These are phyloP conservation scores for Nakaseomyces glabratus DNA, from an alignment of 1,139 yeast genomes.

Conservation along the genomic window DNA sequence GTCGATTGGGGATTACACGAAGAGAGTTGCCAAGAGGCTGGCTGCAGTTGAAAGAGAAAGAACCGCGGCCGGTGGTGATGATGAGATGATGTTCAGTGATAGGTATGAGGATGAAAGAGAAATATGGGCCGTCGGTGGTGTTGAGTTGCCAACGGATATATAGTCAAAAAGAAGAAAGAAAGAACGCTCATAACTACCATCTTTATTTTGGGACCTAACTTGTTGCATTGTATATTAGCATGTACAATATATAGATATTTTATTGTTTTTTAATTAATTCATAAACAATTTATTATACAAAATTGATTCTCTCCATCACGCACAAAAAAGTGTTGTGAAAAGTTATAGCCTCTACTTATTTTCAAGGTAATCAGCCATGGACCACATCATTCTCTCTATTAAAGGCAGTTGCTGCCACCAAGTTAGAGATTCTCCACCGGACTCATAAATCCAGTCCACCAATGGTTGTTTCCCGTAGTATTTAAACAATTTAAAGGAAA, in stretches of 20 bases:
- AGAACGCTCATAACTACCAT: no score
- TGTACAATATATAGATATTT: no score
- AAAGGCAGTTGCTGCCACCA: constrained; percentile 24
- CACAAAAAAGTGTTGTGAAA: no score
- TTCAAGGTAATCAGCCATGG: constrained; percentile 19
- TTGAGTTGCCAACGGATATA: constrained; percentile 33
- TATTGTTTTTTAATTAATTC: neutral
- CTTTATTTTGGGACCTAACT: no score
- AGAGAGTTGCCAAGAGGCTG: constrained; percentile 74
- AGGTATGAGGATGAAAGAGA: constrained; percentile 78
- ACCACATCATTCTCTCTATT: constrained; percentile 22
- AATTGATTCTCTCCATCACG: neutral
- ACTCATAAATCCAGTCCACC: neutral
- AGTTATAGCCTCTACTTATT: constrained; percentile 7
- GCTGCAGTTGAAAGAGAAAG: constrained; percentile 83
- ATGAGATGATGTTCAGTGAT: constrained; percentile 75
- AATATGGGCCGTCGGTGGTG: constrained; percentile 80
- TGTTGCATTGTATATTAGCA: no score
- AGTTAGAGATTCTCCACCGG: constrained; percentile 1
- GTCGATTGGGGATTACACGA: constrained; percentile 79
- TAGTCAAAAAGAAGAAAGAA: neutral
- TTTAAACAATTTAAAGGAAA: neutral
- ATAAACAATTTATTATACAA: no score
- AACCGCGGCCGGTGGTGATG: constrained; percentile 85
- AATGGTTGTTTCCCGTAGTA: neutral